Conservation (phyloP, 208 protist genomes). For the Leishmania martiniquensis region DNA sequence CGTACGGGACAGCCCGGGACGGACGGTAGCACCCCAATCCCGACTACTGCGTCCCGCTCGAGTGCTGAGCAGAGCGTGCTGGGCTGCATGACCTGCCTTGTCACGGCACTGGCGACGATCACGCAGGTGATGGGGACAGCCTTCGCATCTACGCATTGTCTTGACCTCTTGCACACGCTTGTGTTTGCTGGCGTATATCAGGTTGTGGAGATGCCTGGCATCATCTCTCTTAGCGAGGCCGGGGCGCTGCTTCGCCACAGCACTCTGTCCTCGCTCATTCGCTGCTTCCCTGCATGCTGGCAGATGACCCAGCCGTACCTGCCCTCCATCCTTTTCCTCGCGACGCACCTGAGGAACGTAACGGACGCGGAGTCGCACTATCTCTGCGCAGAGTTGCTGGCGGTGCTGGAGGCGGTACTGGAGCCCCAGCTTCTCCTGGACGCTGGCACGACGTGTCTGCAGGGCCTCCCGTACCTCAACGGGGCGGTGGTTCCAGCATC, state of each 20-base stretch:
- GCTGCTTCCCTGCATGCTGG: slow-evolving; percentile 82
- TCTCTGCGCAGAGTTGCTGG: slow-evolving; percentile 73
- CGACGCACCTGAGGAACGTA: slow-evolving; percentile 44
- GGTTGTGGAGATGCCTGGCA: slow-evolving; percentile 51
- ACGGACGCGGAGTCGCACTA: slow-evolving; percentile 80
- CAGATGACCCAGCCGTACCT: slow-evolving; percentile 86
- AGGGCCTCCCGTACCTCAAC: slow-evolving; percentile 56
- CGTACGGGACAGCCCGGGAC: background rate
- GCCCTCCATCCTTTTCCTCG: slow-evolving; percentile 52
- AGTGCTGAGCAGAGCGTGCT: slow-evolving; percentile 31
- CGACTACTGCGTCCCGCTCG: background rate
- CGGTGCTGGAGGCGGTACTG: slow-evolving; percentile 85
- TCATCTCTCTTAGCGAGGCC: slow-evolving; percentile 41
- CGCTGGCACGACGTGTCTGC: slow-evolving; percentile 64
- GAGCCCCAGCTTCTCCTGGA: slow-evolving; percentile 86
- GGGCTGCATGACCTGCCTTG: slow-evolving; percentile 38
- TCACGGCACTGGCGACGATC: slow-evolving; percentile 60
- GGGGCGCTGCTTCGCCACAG: slow-evolving; percentile 76
- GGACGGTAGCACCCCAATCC: background rate
- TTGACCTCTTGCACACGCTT: slow-evolving; percentile 52
- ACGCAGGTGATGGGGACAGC: slow-evolving; percentile 74
- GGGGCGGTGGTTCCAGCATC: slow-evolving; percentile 33
- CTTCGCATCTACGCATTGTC: slow-evolving; percentile 61
- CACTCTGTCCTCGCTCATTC: slow-evolving; percentile 59
- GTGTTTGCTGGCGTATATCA: slow-evolving; percentile 56